phyloP scores from a whole-genome alignment of 2,329 filamentous ascomycete species.

The Capronia americana region DNA sequence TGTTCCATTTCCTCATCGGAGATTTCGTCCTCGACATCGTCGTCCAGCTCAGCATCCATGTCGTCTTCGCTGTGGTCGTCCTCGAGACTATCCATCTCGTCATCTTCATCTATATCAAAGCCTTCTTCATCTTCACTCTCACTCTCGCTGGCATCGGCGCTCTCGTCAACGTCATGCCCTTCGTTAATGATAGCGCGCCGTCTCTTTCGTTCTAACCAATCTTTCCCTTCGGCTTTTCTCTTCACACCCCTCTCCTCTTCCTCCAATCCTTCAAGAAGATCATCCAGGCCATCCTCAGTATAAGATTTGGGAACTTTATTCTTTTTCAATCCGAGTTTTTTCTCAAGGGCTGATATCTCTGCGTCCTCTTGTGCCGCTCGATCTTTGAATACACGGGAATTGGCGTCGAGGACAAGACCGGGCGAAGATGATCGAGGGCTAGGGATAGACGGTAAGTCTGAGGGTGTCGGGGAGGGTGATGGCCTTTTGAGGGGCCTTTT shows the following conservation, averaged over 20 bases:
- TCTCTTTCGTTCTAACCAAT: constrained; percentile 59
- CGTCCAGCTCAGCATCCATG: constrained; percentile 39
- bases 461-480: constrained; percentile 22
- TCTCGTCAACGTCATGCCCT: constrained; percentile 42
- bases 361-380: constrained; percentile 80
- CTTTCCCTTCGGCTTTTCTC: constrained; percentile 67
- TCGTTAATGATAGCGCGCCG: constrained; percentile 41
- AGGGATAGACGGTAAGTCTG: constrained; percentile 21
- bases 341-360: constrained; percentile 86
- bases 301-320: constrained; percentile 76
- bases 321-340: constrained; percentile 79
- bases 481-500: constrained; percentile 42
- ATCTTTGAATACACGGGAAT: constrained; percentile 59
- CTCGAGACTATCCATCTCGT: constrained; percentile 48
- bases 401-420: constrained; percentile 37
- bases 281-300: constrained; percentile 82
- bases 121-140: constrained; percentile 42
- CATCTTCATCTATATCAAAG: constrained; percentile 41
- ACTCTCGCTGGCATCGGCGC: constrained; percentile 35
- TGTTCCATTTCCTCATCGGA: constrained; percentile 12
- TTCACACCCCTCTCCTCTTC: constrained; percentile 56
- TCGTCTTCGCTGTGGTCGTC: constrained; percentile 47
- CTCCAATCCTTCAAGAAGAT: constrained; percentile 73
- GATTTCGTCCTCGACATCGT: constrained; percentile 28
- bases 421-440: constrained; percentile 36